A percentile compares a stretch with the other conserved stretches of the same genome.
Conservation (phyloP, 495 filamentous ascomycete species). For the Neurospora africana region DNA sequence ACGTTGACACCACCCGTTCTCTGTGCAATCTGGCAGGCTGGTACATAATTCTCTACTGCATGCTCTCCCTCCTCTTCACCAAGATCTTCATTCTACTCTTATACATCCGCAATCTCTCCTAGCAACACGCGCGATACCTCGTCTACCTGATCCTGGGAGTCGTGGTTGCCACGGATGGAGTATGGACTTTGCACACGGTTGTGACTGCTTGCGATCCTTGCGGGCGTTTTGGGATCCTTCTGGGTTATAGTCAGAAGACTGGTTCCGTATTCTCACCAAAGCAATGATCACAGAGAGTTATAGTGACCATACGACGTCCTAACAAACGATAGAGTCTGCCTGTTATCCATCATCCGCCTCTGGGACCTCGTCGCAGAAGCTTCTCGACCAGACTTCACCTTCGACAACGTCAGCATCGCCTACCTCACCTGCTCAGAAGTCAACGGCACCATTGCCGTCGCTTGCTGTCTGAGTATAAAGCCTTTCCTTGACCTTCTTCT, state of each 20-base stretch:
- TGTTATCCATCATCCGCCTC: slow-evolving; percentile 21
- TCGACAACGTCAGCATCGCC: slow-evolving; percentile 15
- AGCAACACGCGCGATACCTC: slow-evolving; percentile 12
- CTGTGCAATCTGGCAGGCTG: slow-evolving; percentile 10
- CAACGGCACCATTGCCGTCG: slow-evolving; percentile 26
- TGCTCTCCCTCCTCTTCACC: slow-evolving; percentile 19
- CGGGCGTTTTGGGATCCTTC: slow-evolving; percentile 8
- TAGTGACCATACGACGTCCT: background rate
- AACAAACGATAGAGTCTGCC: slow-evolving; percentile 9
- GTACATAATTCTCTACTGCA: slow-evolving; percentile 20
- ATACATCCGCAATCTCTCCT: slow-evolving; percentile 19
- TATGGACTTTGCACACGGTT: slow-evolving; percentile 14
- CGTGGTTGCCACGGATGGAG: slow-evolving; percentile 10
- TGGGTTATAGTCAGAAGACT: background rate
- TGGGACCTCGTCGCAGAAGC: slow-evolving; percentile 12
- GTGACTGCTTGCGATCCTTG: slow-evolving; percentile 15
- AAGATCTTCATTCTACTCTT: slow-evolving; percentile 18
- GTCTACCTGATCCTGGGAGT: slow-evolving; percentile 9
- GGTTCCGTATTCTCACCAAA: no score
- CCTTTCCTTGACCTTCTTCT: slow-evolving; percentile 8
- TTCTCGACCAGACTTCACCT: slow-evolving; percentile 12
- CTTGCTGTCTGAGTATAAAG: slow-evolving; percentile 24
- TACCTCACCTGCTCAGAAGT: slow-evolving; percentile 24
- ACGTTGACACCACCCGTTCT: background rate
- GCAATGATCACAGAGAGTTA: background rate